These are phyloP conservation scores for Naganishia sp. DNA, from an alignment of 1,284 basidiomycete genomes.

Conservation along the genomic window DNA sequence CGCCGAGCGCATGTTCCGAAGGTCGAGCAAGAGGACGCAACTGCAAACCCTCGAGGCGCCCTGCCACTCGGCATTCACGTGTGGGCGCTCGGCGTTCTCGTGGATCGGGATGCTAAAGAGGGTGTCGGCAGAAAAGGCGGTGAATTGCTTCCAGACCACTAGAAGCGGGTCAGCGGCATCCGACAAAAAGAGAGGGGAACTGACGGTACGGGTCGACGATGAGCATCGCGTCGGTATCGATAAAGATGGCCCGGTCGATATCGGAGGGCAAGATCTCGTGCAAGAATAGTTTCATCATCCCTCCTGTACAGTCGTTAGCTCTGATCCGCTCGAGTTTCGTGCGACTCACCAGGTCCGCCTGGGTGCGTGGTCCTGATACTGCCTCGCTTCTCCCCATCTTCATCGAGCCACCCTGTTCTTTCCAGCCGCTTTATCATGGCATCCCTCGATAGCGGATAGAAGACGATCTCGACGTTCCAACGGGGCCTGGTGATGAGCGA, in stretches of 20 bases:
- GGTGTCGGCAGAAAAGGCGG: neutral
- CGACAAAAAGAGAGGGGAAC: neutral
- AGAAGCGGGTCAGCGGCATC: neutral
- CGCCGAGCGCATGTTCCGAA: neutral
- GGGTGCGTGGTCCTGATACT: constrained; percentile 4
- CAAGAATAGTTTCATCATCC: constrained; percentile 7
- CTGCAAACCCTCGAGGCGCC: constrained; percentile 1
- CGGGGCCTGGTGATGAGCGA: neutral
- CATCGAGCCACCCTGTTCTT: neutral
- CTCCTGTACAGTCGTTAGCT: neutral
- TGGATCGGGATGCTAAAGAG: neutral
- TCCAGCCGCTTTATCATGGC: constrained; percentile 6
- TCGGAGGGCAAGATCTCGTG: constrained; percentile 5
- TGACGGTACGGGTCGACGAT: constrained; percentile 1
- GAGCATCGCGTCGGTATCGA: constrained; percentile 4
- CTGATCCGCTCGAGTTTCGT: neutral
- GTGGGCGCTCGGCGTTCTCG: neutral
- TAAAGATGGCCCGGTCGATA: neutral
- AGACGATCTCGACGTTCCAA: neutral
- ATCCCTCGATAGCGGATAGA: neutral
- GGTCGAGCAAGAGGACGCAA: constrained; percentile 10
- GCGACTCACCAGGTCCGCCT: neutral
- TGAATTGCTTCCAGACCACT: constrained; percentile 7
- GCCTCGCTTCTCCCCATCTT: neutral
- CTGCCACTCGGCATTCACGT: neutral